Evolutionary conservation across 805 yeast species (phyloP).

Genomic region (Yamadazyma sp.): DNA sequence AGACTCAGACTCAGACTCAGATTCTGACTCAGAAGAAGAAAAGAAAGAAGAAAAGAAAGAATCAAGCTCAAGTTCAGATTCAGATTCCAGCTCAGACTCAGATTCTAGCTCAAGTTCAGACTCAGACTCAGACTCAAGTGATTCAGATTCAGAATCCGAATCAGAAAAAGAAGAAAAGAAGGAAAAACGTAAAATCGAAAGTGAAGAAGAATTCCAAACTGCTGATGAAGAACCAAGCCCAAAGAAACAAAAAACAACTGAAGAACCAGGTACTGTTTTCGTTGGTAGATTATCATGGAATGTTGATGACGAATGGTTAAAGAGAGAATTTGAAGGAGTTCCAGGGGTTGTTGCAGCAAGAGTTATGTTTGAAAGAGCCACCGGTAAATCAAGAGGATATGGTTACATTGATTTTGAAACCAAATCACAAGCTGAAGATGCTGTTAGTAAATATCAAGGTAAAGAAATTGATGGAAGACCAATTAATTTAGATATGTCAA

Average conservation of each 20-base stretch:
- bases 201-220: slow-evolving; percentile 39
- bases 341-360: slow-evolving; percentile 89
- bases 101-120: slow-evolving; percentile 9
- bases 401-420: slow-evolving; percentile 93
- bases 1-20: slow-evolving; percentile 19
- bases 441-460: slow-evolving; percentile 82
- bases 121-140: slow-evolving; percentile 5
- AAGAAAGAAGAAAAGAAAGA: slow-evolving; percentile 18
- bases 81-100: slow-evolving; percentile 21
- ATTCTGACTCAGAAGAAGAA: slow-evolving; percentile 18
- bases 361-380: slow-evolving; percentile 88
- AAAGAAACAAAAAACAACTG: slow-evolving; percentile 54
- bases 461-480: slow-evolving; percentile 96
- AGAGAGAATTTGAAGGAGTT: slow-evolving; percentile 72
- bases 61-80: slow-evolving; percentile 19
- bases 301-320: slow-evolving; percentile 92
- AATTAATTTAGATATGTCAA: slow-evolving; percentile 88
- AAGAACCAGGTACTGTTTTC: slow-evolving; percentile 83
- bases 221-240: slow-evolving; percentile 30
- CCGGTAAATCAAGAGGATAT: slow-evolving; percentile 94
- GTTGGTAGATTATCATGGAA: slow-evolving; percentile 98
- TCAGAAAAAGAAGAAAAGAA: slow-evolving; percentile 28
- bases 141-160: slow-evolving; percentile 18
- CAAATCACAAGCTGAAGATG: slow-evolving; percentile 78
- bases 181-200: slow-evolving; percentile 35